A percentile compares a stretch with the other conserved stretches of the same genome.
These are phyloP conservation scores for Trichoderma aggressivum DNA, from an alignment of 2,329 filamentous ascomycete species.

Conservation along the genomic window DNA sequence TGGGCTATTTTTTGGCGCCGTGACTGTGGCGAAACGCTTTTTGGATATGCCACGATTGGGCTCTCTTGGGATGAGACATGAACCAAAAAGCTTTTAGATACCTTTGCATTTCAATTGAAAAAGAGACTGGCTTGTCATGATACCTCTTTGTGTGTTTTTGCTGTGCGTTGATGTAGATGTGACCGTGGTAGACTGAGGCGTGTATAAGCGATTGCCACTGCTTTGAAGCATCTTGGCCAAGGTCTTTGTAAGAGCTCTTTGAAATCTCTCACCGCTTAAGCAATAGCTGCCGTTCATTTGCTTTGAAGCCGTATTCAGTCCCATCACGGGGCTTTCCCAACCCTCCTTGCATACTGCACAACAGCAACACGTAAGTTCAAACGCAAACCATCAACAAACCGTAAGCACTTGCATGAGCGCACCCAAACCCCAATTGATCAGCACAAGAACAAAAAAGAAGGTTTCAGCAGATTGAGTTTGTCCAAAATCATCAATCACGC, in stretches of 20 bases:
- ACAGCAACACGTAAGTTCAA: neutral
- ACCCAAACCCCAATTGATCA: neutral
- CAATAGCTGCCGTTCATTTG: neutral
- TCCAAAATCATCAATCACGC: neutral
- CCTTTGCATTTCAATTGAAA: constrained; percentile 14
- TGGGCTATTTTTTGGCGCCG: neutral
- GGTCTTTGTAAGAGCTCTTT: rapidly evolving
- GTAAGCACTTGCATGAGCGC: neutral
- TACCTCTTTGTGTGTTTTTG: too few species aligned
- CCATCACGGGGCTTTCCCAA: neutral
- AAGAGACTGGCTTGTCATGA: neutral
- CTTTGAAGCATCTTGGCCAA: neutral
- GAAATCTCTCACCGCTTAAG: neutral
- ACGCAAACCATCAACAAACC: neutral
- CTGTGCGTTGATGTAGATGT: neutral
- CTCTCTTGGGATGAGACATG: constrained; percentile 12
- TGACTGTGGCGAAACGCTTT: constrained; percentile 9
- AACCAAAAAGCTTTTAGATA: constrained; percentile 15
- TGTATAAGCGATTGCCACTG: neutral
- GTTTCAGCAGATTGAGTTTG: neutral
- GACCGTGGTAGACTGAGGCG: neutral
- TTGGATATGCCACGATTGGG: neutral
- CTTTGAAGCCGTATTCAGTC: neutral
- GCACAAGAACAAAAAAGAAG: neutral
- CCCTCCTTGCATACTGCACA: neutral